Percentiles rank a stretch among this genome's conserved stretches.
These are phyloP conservation scores for Phialophora verrucosa DNA, from an alignment of 2,329 filamentous ascomycete genomes.

Conservation along the genomic window DNA sequence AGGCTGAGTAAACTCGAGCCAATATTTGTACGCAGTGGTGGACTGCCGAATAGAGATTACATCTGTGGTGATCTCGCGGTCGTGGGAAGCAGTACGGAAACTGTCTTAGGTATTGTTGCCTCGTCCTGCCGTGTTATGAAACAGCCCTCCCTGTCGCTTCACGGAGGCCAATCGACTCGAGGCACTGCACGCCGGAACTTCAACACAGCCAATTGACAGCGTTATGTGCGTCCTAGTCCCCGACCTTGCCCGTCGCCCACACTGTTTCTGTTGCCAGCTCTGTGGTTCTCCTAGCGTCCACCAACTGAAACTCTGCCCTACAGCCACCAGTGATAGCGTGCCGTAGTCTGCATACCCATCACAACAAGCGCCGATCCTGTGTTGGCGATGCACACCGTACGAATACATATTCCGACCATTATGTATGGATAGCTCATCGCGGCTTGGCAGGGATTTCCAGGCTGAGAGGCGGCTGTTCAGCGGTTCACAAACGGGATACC, in stretches of 20 bases:
- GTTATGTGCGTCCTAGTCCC: not conserved
- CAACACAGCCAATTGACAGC: not conserved
- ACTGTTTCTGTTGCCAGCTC: not conserved
- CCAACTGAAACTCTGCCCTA: constrained; percentile 4
- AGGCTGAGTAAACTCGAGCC: not conserved
- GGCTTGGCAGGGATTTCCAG: not conserved
- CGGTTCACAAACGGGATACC: not conserved
- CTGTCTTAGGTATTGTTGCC: not conserved
- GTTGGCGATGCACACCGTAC: not conserved
- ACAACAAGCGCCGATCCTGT: constrained; percentile 3
- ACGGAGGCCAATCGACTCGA: not conserved
- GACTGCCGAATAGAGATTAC: not conserved
- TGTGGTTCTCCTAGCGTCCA: not conserved
- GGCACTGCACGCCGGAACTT: not conserved
- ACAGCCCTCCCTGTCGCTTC: not conserved
- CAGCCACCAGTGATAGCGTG: not conserved
- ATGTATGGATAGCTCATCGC: not conserved
- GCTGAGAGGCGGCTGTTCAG: not conserved
- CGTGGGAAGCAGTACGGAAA: not conserved
- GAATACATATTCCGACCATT: not conserved
- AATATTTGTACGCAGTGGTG: too few relatives aligned
- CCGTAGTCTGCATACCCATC: not conserved
- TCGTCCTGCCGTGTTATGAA: constrained; percentile 1
- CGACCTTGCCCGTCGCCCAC: not conserved
- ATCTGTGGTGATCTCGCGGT: not conserved